Conservation (phyloP, 1,284 basidiomycete genomes). For the Bjerkandera adusta region DNA sequence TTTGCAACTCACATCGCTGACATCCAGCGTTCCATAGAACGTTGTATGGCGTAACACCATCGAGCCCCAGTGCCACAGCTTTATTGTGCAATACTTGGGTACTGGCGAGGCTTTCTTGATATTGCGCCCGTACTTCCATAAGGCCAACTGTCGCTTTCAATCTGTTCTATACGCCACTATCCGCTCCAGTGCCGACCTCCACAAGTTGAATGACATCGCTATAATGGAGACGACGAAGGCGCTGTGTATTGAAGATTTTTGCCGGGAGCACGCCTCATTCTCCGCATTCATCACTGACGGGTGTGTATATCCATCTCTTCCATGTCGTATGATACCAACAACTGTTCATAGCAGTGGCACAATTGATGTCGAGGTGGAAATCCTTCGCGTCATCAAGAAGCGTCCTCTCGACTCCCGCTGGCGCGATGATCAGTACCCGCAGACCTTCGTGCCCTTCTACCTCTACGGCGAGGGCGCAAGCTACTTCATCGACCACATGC, state of each 20-base stretch:
- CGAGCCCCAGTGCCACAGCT: slow-evolving; percentile 32
- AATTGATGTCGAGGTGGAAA: too few species aligned
- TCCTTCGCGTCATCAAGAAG: slow-evolving; percentile 34
- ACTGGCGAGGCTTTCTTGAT: too few species aligned
- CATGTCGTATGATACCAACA: neutral
- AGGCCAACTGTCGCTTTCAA: slow-evolving; percentile 38
- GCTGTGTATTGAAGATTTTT: neutral
- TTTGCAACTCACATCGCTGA: neutral
- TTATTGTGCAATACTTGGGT: slow-evolving; percentile 41
- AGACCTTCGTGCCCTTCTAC: slow-evolving; percentile 37
- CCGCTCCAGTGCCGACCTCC: too few species aligned
- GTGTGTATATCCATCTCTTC: neutral
- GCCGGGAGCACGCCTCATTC: slow-evolving; percentile 2
- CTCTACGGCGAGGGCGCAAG: slow-evolving; percentile 35
- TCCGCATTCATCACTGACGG: neutral
- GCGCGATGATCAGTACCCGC: slow-evolving; percentile 31
- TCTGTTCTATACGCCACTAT: slow-evolving; percentile 36
- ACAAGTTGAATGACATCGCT: slow-evolving; percentile 13
- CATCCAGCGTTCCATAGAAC: slow-evolving; percentile 17
- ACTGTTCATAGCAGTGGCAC: too few species aligned
- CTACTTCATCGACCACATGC: slow-evolving; percentile 39
- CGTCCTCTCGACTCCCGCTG: slow-evolving; percentile 22
- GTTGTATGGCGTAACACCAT: slow-evolving; percentile 30
- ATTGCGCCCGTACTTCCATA: slow-evolving; percentile 37
- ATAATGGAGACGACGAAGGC: slow-evolving; percentile 4